Conservation (phyloP, 345 rosid species). For the Eucalyptus regnans region DNA sequence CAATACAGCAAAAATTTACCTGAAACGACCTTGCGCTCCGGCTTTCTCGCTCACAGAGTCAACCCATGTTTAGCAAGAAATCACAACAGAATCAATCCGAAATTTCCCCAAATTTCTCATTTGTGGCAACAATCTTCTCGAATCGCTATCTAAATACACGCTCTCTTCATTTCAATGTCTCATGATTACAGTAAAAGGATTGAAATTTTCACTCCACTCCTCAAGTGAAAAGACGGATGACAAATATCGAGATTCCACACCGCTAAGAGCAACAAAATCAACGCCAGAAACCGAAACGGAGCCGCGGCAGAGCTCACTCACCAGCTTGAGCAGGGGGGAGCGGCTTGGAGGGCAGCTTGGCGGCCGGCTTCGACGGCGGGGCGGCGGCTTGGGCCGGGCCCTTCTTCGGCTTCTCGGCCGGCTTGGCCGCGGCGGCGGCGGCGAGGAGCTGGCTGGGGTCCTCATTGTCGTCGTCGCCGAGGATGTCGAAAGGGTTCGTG, state of each 20-base stretch:
- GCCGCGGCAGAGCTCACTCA: neutral
- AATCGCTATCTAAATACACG: neutral
- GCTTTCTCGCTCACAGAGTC: neutral
- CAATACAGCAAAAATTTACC: neutral
- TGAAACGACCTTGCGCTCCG: neutral
- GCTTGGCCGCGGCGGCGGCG: conserved; percentile 16
- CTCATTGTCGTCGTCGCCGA: conserved; percentile 72
- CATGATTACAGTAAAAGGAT: neutral
- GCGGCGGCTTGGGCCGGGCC: conserved; percentile 18
- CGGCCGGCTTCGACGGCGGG: conserved; percentile 43
- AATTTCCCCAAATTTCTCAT: neutral
- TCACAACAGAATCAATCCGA: neutral
- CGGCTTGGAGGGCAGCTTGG: conserved; percentile 69
- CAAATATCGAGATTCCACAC: neutral
- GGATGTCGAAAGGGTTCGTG: conserved; percentile 78
- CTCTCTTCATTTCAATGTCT: neutral
- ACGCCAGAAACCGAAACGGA: neutral
- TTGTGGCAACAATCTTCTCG: neutral
- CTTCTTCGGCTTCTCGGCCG: conserved; percentile 56
- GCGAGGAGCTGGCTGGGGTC: conserved; percentile 54
- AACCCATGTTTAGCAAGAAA: neutral
- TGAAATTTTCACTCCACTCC: neutral
- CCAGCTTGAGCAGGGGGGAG: conserved; percentile 79
- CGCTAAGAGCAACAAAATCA: neutral
- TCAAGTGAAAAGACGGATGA: neutral